Percentiles rank a stretch among this genome's conserved stretches.
These are phyloP conservation scores for Colletotrichum sansevieriae DNA, from an alignment of 2,329 filamentous ascomycete species.

Conservation along the genomic window DNA sequence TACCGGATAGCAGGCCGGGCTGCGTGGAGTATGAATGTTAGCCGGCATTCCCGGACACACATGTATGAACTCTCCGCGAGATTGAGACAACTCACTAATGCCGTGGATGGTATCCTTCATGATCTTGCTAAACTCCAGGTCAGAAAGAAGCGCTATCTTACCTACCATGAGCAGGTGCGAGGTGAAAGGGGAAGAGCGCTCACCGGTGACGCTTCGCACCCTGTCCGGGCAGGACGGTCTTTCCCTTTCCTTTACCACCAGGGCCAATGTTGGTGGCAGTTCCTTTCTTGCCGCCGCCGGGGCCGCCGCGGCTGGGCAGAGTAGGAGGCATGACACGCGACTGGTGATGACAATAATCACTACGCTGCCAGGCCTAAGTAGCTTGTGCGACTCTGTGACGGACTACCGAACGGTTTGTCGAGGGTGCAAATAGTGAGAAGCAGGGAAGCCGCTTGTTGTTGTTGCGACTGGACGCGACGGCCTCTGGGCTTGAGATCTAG, in stretches of 20 bases:
- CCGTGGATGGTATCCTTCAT: slow-evolving; percentile 61
- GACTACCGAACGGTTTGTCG: too few species aligned
- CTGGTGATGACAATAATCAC: background rate
- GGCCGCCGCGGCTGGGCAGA: slow-evolving; percentile 49
- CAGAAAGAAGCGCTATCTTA: slow-evolving; percentile 3
- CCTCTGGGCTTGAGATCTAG: too few species aligned
- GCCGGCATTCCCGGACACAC: slow-evolving; percentile 33
- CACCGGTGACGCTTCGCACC: slow-evolving; percentile 48
- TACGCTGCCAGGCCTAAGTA: too few species aligned
- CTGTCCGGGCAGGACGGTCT: slow-evolving; percentile 43
- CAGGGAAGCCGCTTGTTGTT: too few species aligned
- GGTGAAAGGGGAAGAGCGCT: background rate
- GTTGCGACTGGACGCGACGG: too few species aligned
- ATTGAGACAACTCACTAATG: slow-evolving; percentile 57
- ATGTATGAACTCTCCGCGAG: slow-evolving; percentile 38
- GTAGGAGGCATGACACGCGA: slow-evolving; percentile 39
- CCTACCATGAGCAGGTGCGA: background rate
- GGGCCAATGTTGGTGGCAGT: slow-evolving; percentile 3
- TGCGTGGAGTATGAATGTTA: slow-evolving; percentile 44
- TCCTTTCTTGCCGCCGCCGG: slow-evolving; percentile 42
- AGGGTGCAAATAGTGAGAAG: too few species aligned
- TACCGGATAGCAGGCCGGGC: slow-evolving; percentile 69
- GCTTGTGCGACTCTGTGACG: background rate
- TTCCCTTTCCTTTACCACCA: slow-evolving; percentile 39
- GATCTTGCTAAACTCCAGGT: slow-evolving; percentile 57